Evolutionary conservation across 1,284 basidiomycete genomes (phyloP), one percentile per base, ranked within the genome.

Genomic region (Retiboletus fuscus): DNA sequence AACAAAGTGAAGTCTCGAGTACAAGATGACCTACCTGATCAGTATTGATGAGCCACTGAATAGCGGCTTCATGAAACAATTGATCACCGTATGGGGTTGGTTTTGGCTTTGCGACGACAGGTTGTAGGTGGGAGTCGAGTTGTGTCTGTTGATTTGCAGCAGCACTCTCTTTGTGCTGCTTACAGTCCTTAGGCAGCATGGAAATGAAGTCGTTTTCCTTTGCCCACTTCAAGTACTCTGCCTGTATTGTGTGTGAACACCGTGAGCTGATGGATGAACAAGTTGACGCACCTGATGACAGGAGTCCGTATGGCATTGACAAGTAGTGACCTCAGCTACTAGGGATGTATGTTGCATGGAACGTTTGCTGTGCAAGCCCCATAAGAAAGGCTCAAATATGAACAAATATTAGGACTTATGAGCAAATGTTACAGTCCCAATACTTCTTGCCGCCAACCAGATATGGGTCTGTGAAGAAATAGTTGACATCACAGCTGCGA

Each of bases 121-220:
- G 57, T 24, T 60, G 57, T 39, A 60, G 57, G 34, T 60, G 57
- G 22, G 11, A 41, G 28, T 60, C 18, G 24, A 60, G 57, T 41
- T 60, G 57, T 34, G 34, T 34, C 12, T 60, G 57, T 41, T 60
- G 55, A 57, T 30, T 57, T 57, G 55, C 55, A 57, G 55, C 20
- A 12, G 44, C 44, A 46, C 18, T 46, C 44, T 26, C 51, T 53
- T 53, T 53, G 15, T 15, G 26, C 11, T 5, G 12, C 26, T 53
- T 53, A 26, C 51, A 26, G 51, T 53, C 51, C 51, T 53, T n/a
- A 15, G 51, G 51, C n/a, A 53, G 51, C 51, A 53, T 53, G n/a
- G 26, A 53, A 6, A 26, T 10, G 20, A 53, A 53, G 26, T 53
- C 51, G 20, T 53, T 53, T 28, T 53, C 24, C n/a, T 53, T 26